Evolutionary conservation across 2,329 filamentous ascomycete species (phyloP), one percentile per base, ranked within the genome.

Genomic region (Tolypocladium album): DNA sequence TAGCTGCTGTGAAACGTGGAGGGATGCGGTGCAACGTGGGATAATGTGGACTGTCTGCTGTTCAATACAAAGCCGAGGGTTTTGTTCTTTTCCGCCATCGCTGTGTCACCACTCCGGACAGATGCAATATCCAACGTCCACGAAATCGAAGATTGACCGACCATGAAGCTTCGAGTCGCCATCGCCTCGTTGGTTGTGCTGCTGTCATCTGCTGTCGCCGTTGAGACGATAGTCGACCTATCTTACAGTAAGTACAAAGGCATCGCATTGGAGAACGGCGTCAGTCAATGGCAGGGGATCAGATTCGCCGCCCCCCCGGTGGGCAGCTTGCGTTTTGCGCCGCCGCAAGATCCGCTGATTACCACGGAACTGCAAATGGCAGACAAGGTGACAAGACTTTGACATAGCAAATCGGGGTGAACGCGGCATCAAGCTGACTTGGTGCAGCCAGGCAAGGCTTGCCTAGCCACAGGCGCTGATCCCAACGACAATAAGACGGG

Each of bases 261-360:
- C 11, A 72, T 75, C 4, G 68, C 76, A 1, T 74, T 80, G 1
- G 65, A 72, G 0, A 82, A 82, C 65, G 87, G 85, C 1, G 75
- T 91, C 56, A 84, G 82, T 2, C 80, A 87, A 70, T 93, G 88
- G 88, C 79, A 90, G 9, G 89, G 88, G 1, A 83, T 94, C 63
- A 83, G 88, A 52, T 94, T 85, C 74, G 89, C 89, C 1, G 85
- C 87, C 6, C 78, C 88, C 17, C 89, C 89, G 0, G 60, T 88
- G 2, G 87, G 85, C 1, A 66, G 81, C 7, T 69, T 89, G 61
- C 80, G 90, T 24, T 93, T 92, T 68, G 76, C 79, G 58, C 83
- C 85, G 15, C 88, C 90, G 0, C 75, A 81, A 66, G 85, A 89
- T 69, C 88, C 89, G 2, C 63, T 73, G 0, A 65, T 69, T 1